Evolutionary conservation across 2,329 filamentous ascomycete genomes (phyloP), one percentile per base, ranked within the genome.

Genomic region (Mycocentrospora acerina): DNA sequence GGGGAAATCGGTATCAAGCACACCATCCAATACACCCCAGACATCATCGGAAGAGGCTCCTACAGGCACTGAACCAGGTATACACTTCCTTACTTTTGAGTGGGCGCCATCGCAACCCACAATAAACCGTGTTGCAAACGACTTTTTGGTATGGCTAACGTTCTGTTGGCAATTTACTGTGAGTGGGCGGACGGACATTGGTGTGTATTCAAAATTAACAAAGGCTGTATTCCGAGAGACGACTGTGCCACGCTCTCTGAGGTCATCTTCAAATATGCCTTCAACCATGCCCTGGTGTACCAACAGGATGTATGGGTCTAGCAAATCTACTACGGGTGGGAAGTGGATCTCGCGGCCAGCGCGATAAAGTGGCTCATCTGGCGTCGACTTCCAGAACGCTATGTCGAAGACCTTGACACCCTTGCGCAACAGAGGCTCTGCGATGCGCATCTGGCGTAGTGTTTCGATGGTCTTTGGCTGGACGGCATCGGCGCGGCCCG

Each of bases 381-480:
- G 27, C 0, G 60, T 59, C 2, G 69, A 69, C 44, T 63, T 68
- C 68, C 85, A 89, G 61, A 88, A 88, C 29, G 81, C 76, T 44
- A 89, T 88, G 57, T 89, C 85, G 64, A 85, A 86, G 29, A 89
- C 80, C 30, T 79, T 80, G 33, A 84, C 84, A 19, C 82, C 85
- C 53, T 82, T 78, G 46, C 79, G 78, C 28, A 89, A 66, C 19
- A 89, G 66, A 2, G 78, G 71, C 47, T 88, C 83, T n/a, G 80
- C 82, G n/a, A 88, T 68, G 24, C 83, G 75, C 72, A 89, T 81
- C 67, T 88, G 85, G 46, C 80, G 78, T 53, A 88, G 78, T 0
- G 85, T 89, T 69, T 89, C 85, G 54, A 90, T 86, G 1, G 84
- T 85, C 68, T 89, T 89, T 29, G 85, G 85, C 57, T 89, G 85